Evolutionary conservation across 192 early-diverging fungal genomes (phyloP), one percentile per base, ranked within the genome.

Genomic region (Chytriomyces confervae): DNA sequence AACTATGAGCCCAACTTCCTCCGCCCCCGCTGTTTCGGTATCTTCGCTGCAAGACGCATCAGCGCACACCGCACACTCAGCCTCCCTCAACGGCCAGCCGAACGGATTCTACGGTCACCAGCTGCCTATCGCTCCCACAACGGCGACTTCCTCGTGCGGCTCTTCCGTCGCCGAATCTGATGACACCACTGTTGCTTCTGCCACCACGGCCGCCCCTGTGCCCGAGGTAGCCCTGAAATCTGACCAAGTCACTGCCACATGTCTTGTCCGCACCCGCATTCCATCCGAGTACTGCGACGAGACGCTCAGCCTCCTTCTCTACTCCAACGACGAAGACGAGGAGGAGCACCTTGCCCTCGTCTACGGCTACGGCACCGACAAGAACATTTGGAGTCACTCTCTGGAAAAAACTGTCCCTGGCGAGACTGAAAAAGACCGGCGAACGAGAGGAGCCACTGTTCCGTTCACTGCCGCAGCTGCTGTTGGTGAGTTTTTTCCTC

Each of bases 341-440:
- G 94, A 97, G 82, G 94, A 98, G 82, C 97, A 99, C 77, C 62
- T 99, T 80, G 97, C 97, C 0, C 87, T 97, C 74, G 96, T 97
- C 61, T 97, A 92, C 89, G 97, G 97, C 18, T 88, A 95, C 72
- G 90, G 92, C 64, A 4, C 51, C 50, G 24, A 9, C 2, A 10
- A n/a, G 9, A 50, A 50, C 18, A 88, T 96, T 66, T 82, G 89
- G 11, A 92, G 89, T 57, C 76, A 78, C 29, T 89, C 91, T 20
- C 80, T 97, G 60, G 93, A 97, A 67, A 68, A 53, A 24, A 66
- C 86, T 27, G 84, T 89, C 29, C 82, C 79, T 11, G 91, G 88
- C 48, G 97, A 99, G 77, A 91, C 90, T 0, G 92, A 91, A 27
- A 76, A 91, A 72, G 94, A 97, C 65, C 85, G 97, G 76, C 86